Evolutionary conservation across 78 protist species (phyloP).

Genomic region (Dictyostelium purpureum): DNA sequence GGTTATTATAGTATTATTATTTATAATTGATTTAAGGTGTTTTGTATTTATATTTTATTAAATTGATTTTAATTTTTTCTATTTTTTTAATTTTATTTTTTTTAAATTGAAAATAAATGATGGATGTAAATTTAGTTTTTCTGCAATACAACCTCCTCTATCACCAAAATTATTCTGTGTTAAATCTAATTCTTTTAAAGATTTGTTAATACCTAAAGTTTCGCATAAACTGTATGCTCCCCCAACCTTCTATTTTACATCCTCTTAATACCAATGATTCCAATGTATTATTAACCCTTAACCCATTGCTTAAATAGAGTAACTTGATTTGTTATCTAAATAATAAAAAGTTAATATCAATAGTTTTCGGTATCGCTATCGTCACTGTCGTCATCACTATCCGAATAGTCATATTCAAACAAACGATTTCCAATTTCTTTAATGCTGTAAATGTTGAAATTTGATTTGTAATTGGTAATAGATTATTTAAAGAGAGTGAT

Average conservation of each 20-base stretch:
- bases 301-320: slow-evolving; percentile 7
- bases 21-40: no score
- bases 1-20: no score
- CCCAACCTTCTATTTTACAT: slow-evolving; percentile 61
- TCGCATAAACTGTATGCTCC: slow-evolving; percentile 42
- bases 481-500: neutral
- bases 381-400: neutral
- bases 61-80: no score
- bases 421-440: neutral
- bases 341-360: neutral
- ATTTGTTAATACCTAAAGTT: neutral
- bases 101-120: no score
- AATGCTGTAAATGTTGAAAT: neutral
- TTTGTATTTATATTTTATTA: no score
- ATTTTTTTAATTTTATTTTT: no score
- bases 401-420: neutral
- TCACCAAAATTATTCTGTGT: slow-evolving; percentile 7
- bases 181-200: slow-evolving; percentile 6
- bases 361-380: neutral
- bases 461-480: neutral
- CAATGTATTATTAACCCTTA: neutral
- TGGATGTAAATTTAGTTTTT: neutral
- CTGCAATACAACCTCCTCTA: neutral
- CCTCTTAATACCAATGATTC: neutral
- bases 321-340: slow-evolving; percentile 22